A percentile compares a stretch with the other conserved stretches of the same genome.
Conservation (phyloP, 1,284 basidiomycete genomes). For the Ceratobasidium sp. region DNA sequence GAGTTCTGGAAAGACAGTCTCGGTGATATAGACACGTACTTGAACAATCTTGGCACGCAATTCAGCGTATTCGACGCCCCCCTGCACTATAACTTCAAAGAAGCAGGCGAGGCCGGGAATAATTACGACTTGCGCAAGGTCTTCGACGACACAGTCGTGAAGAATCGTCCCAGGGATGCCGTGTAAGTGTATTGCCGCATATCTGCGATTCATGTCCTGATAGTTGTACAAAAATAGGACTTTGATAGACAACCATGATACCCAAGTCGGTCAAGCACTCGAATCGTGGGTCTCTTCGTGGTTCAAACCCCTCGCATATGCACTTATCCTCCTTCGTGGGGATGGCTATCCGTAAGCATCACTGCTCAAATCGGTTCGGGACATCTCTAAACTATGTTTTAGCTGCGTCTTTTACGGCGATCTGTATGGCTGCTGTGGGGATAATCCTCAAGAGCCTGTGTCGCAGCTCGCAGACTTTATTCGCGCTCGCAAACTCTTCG, state of each 20-base stretch:
- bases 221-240: constrained; percentile 55
- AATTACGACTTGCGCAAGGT: constrained; percentile 66
- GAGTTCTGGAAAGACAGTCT: constrained; percentile 67
- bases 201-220: not conserved
- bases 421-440: constrained; percentile 64
- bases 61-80: constrained; percentile 71
- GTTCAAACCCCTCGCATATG: constrained; percentile 71
- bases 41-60: constrained; percentile 57
- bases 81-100: constrained; percentile 69
- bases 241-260: constrained; percentile 66
- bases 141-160: constrained; percentile 69
- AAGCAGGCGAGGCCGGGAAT: constrained; percentile 63
- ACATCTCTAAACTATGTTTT: not conserved
- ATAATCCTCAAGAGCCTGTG: constrained; percentile 62
- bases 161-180: constrained; percentile 67
- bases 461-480: constrained; percentile 65
- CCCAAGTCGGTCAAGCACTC: constrained; percentile 66
- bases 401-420: constrained; percentile 70
- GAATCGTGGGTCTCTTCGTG: constrained; percentile 65
- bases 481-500: constrained; percentile 64
- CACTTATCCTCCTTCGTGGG: constrained; percentile 66
- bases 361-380: no score
- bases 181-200: constrained; percentile 57
- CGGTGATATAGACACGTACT: constrained; percentile 60
- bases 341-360: constrained; percentile 66